phyloP scores from a whole-genome alignment of 345 rosid genomes.

The Camelina sativa region DNA sequence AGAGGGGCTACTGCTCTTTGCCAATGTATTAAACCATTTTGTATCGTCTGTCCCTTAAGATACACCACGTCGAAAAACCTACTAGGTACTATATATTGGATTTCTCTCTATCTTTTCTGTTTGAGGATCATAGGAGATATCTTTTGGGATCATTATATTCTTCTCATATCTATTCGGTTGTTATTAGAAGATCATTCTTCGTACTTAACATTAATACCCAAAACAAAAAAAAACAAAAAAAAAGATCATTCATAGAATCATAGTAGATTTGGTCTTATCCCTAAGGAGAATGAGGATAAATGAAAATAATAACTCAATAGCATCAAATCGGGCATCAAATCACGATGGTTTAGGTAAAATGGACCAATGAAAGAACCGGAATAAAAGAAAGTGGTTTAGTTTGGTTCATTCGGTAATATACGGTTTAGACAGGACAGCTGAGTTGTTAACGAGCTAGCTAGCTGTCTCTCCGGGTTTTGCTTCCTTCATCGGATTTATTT shows the following conservation, averaged over 20 bases:
- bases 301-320: too few relatives aligned
- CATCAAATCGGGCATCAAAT: too few relatives aligned
- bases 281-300: too few relatives aligned
- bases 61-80: not conserved
- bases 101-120: not conserved
- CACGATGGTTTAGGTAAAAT: too few relatives aligned
- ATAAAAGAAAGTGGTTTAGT: conserved; percentile 13
- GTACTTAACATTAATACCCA: too few relatives aligned
- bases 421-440: conserved; percentile 29
- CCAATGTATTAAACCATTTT: not conserved
- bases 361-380: too few relatives aligned
- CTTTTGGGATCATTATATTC: not conserved
- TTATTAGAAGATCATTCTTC: not conserved
- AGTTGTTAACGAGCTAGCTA: conserved; percentile 2
- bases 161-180: not conserved
- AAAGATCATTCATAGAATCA: too few relatives aligned
- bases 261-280: too few relatives aligned
- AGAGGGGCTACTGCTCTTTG: conserved; percentile 30
- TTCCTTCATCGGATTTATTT: conserved; percentile 3
- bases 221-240: too few relatives aligned
- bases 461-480: conserved; percentile 31
- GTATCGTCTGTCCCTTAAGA: not conserved
- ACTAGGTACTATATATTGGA: too few relatives aligned
- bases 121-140: not conserved
- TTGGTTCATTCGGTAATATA: conserved; percentile 30